phyloP scores from a whole-genome alignment of 1,284 basidiomycete species.

The Phylloboletellus chloephorus region DNA sequence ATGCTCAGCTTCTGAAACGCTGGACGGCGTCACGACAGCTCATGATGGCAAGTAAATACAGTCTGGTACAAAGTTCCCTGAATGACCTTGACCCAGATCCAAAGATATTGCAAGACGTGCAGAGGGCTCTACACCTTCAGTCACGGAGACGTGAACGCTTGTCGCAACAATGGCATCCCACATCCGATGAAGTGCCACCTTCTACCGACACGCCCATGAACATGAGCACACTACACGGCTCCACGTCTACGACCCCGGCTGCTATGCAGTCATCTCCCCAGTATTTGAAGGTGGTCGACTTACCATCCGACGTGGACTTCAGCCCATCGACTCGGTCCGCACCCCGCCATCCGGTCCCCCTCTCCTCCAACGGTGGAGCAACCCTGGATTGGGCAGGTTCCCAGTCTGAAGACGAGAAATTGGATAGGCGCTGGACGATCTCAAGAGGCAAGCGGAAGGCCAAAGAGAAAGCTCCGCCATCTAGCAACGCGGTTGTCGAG shows the following conservation, averaged over 20 bases:
- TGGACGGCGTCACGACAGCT: slow-evolving; percentile 35
- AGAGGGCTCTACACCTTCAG: slow-evolving; percentile 63
- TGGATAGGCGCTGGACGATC: slow-evolving; percentile 57
- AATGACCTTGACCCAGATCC: slow-evolving; percentile 46
- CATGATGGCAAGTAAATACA: slow-evolving; percentile 52
- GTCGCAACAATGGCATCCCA: slow-evolving; percentile 34
- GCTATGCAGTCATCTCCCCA: slow-evolving; percentile 33
- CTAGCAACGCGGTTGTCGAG: slow-evolving; percentile 41
- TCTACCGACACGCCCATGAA: slow-evolving; percentile 21
- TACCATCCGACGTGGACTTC: slow-evolving; percentile 58
- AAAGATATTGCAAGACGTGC: slow-evolving; percentile 67
- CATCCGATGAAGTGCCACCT: slow-evolving; percentile 19
- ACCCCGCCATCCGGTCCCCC: slow-evolving; percentile 51
- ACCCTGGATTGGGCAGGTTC: slow-evolving; percentile 65
- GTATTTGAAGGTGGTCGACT: slow-evolving; percentile 22
- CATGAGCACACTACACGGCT: slow-evolving; percentile 31
- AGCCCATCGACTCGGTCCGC: slow-evolving; percentile 54
- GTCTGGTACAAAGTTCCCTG: slow-evolving; percentile 11
- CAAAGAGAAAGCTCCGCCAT: slow-evolving; percentile 45
- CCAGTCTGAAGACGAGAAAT: slow-evolving; percentile 47
- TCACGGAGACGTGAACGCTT: slow-evolving; percentile 62
- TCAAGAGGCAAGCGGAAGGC: slow-evolving; percentile 53
- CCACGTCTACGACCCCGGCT: slow-evolving; percentile 27
- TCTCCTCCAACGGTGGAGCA: slow-evolving; percentile 58
- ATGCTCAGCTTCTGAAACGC: slow-evolving; percentile 15